Evolutionary conservation across 495 filamentous ascomycete species (phyloP), one percentile per base, ranked within the genome.

Genomic region (Geopyxis carbonaria): DNA sequence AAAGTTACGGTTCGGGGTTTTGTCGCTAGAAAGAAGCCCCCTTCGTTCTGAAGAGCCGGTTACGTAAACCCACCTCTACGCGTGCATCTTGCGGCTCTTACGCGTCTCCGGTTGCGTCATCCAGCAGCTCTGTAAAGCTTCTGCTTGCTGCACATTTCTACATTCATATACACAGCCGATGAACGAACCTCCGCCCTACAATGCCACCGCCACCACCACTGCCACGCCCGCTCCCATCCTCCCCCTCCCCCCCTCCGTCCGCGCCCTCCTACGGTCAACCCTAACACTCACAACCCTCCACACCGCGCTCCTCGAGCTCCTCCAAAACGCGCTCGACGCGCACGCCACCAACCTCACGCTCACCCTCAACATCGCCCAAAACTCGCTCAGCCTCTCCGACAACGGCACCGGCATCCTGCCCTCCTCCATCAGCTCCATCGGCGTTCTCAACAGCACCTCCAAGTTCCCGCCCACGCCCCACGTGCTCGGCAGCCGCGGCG

Each of bases 241-340:
- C 43, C 73, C 65, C 28, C 65, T 95, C 31, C 80, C 87, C 10
- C 56, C 67, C 18, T 70, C 87, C 36, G 84, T 83, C 37, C 65
- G 73, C 38, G 71, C 77, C n/a, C 86, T 87, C 52, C 76, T 97
- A 57, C 81, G 79, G 47, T 94, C 87, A 0, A 92, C 86, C 2
- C 73, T 70, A 5, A 64, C 67, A 16, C 78, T 95, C 45, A 79
- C 73, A 2, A 72, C 76, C 21, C 60, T 97, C 32, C 75, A 76
- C 46, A 73, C 61, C 18, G 87, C 82, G 3, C 62, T 84, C 27
- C 59, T 70, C 38, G 78, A 81, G 35, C 63, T 97, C n/a, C 45
- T 87, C 5, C 72, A 80, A 50, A 97, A 97, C 58, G 71, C 83
- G 0, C 65, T 97, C 15, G 89, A 97, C 61, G 81, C 86, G 14